Evolutionary conservation across 2,329 filamentous ascomycete species (phyloP), one percentile per base, ranked within the genome.

Genomic region (Fonsecaea nubica): DNA sequence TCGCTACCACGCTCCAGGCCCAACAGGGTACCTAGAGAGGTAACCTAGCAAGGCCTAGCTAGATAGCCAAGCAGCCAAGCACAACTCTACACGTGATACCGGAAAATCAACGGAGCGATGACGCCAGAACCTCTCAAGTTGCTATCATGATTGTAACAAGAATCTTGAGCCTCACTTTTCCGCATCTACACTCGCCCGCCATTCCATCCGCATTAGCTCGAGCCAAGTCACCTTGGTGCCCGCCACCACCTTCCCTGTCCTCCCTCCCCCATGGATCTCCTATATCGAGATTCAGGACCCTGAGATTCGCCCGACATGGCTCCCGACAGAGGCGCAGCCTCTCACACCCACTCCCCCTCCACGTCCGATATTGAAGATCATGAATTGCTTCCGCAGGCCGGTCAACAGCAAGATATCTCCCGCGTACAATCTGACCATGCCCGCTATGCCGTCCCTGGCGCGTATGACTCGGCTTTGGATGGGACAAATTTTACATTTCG

Each of bases 401-500:
- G 21, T 30, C 54, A 60, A 25, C 58, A 64, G 30, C 54, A 42
- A 59, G 58, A 64, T 32, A 40, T 64, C 45, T 45, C 62, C 55
- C 65, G 55, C 62, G 36, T 53, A 8, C 61, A 61, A 8, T 72
- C 67, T 36, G 70, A 73, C 56, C 67, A 68, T 62, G 70, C 55
- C 38, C 67, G 70, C 45, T 72, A 72, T 59, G 69, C 67, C 21
- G 58, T 12, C 32, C 45, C 63, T 3, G 15, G 60, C 38, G 63
- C 38, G 2, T n/a, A 58, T 9, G 66, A 71, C n/a, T 75, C 75
- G 13, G 79, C 79, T 3, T 71, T 73, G 5, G 77, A 83, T 68
- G 80, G 82, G 5, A 86, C 86, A 55, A 93, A 92, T 80, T 97
- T 99, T 80, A 98, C 95, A 0, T 65, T 90, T 32, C 90, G 95